Base-by-base conservation (phyloP, 352 stramenopile genomes). In the Globisporangium ultimum region DNA sequence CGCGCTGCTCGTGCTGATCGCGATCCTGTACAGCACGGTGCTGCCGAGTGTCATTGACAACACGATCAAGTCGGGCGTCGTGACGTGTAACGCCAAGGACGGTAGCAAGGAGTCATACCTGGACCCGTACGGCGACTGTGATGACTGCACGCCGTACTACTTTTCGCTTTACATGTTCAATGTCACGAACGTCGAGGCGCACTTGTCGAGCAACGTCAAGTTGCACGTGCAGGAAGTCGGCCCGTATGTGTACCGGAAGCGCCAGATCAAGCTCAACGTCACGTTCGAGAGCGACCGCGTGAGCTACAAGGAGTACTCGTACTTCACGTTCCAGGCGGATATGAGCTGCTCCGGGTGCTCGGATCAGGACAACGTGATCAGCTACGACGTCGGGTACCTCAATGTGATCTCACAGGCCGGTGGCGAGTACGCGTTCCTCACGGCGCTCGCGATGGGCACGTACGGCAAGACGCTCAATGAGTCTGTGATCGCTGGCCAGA, bases 271-370 rank as follows among this genome's bases (percentile, higher is more conserved):
- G 55, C 53, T 87, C 10, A 72, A 92, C 66, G 79, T 92, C 20
- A 66, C 71, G 51, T 66, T 92, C 49, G 64, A 73, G 56, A 57
- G 63, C 51, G 78, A 81, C 65, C 68, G 55, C 41, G 71, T 92
- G 54, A 84, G 63, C 42, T 92, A 92, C 78, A 88, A 86, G 67
- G 72, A 64, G 60, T 92, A 92, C 73, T 88, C 76, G 54, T 89
- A 88, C 69, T 77, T 89, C 72, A 81, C 68, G 56, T 92, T 73
- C 53, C 62, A 74, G 10, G 12, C 63, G 15, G 63, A 71, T 3
- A 68, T 65, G 58, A 87, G 74, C 55, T 92, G 83, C 59, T 46
- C 48, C n/a, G 68, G 58, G n/a, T 92, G 82, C 68, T 66, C 58
- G 15, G 78, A 88, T 48, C 60, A 58, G 13, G 83, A 92, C 64